A percentile compares a stretch with the other conserved stretches of the same genome.
These are phyloP conservation scores for Pyrenochaeta sp. DNA, from an alignment of 2,329 filamentous ascomycete genomes.

Conservation along the genomic window DNA sequence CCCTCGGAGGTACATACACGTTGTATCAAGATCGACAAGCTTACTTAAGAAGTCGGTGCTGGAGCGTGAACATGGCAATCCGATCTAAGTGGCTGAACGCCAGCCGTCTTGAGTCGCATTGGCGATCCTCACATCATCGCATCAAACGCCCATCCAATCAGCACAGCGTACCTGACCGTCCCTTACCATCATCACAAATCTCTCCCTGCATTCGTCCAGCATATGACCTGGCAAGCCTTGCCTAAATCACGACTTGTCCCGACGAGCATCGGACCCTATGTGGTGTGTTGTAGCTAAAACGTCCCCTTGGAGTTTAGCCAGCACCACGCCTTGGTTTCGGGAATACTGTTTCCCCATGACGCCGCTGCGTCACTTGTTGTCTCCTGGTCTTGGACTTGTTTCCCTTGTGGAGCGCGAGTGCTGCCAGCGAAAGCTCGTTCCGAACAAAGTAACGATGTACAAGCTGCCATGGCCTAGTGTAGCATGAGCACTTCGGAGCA, in stretches of 20 bases:
- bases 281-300: background rate
- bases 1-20: background rate
- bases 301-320: background rate
- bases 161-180: slow-evolving; percentile 39
- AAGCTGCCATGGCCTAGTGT: background rate
- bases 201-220: slow-evolving; percentile 26
- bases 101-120: slow-evolving; percentile 26
- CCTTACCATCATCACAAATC: slow-evolving; percentile 9
- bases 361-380: slow-evolving; percentile 31
- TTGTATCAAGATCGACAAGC: slow-evolving; percentile 1
- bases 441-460: slow-evolving; percentile 31
- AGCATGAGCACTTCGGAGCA: background rate
- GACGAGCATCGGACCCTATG: background rate
- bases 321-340: background rate
- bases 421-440: slow-evolving; percentile 13
- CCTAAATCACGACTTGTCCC: background rate
- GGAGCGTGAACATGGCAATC: background rate
- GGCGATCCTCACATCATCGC: slow-evolving; percentile 43
- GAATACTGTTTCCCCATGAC: slow-evolving; percentile 8
- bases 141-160: slow-evolving; percentile 38
- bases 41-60: background rate
- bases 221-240: slow-evolving; percentile 9
- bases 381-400: background rate
- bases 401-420: background rate
- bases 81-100: slow-evolving; percentile 29